Evolutionary conservation across 2,329 filamentous ascomycete genomes (phyloP).

Genomic region (Penicillium sp.): DNA sequence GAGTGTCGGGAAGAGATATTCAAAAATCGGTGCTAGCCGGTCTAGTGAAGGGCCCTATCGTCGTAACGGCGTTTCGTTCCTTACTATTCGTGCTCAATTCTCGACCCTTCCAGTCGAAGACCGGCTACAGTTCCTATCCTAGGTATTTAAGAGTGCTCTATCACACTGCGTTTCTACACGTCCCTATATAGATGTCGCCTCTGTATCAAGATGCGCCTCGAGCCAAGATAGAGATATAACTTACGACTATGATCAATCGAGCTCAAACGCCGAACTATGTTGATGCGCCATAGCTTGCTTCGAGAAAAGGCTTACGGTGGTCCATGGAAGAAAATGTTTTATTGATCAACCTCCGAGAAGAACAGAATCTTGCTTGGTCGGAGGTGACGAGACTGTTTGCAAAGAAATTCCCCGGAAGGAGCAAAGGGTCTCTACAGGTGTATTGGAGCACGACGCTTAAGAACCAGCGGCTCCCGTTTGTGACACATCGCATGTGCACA

Average conservation of each 20-base stretch:
- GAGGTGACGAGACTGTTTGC: slow-evolving; percentile 7
- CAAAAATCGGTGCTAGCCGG: not conserved
- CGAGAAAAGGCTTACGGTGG: slow-evolving; percentile 8
- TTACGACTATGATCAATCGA: not conserved
- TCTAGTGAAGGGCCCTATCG: not conserved
- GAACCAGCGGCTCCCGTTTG: slow-evolving; percentile 13
- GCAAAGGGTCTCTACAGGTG: slow-evolving; percentile 16
- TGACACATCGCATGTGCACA: too few relatives aligned
- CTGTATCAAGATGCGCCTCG: not conserved
- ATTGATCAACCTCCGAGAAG: slow-evolving; percentile 8
- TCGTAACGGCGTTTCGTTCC: not conserved
- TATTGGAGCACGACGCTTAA: slow-evolving; percentile 18
- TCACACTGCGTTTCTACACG: not conserved
- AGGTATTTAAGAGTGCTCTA: slow-evolving; percentile 1
- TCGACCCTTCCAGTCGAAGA: not conserved
- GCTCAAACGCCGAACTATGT: slow-evolving; percentile 1
- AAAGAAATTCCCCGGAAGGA: slow-evolving; percentile 14
- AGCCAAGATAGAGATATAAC: not conserved
- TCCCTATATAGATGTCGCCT: not conserved
- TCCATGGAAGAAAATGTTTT: slow-evolving; percentile 3
- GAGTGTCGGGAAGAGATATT: not conserved
- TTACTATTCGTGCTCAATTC: slow-evolving; percentile 6
- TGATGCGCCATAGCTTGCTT: not conserved
- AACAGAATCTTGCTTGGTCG: slow-evolving; percentile 11
- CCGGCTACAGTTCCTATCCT: slow-evolving; percentile 1